These are phyloP conservation scores for Exsudoporus frostii DNA, from an alignment of 768 basidiomycete genomes.

Conservation along the genomic window DNA sequence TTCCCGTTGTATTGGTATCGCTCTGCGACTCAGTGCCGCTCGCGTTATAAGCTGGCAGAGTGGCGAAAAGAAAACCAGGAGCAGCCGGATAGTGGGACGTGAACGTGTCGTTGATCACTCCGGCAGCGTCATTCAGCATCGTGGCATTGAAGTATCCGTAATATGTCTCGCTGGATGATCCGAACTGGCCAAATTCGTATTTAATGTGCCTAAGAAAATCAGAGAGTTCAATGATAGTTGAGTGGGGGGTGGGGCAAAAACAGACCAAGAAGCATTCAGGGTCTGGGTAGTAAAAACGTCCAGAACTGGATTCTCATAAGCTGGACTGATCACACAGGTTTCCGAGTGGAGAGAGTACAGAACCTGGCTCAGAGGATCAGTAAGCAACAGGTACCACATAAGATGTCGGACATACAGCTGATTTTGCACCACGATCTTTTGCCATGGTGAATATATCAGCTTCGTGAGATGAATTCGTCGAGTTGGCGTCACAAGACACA, in stretches of 20 bases:
- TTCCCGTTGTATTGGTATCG: slow-evolving; percentile 18
- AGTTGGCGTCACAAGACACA: slow-evolving; percentile 77
- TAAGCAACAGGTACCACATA: background rate
- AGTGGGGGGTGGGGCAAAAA: slow-evolving; percentile 13
- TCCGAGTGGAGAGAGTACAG: slow-evolving; percentile 72
- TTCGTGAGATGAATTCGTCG: slow-evolving; percentile 56
- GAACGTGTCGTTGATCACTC: slow-evolving; percentile 43
- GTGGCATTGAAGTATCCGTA: slow-evolving; percentile 58
- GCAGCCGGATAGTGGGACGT: slow-evolving; percentile 39
- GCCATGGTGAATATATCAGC: slow-evolving; percentile 83
- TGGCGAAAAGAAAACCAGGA: slow-evolving; percentile 68
- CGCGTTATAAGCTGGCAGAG: slow-evolving; percentile 62
- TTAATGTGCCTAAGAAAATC: slow-evolving; percentile 42
- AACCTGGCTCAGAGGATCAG: slow-evolving; percentile 42
- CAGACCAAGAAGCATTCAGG: slow-evolving; percentile 53
- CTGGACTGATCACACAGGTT: slow-evolving; percentile 72
- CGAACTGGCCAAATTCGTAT: slow-evolving; percentile 60
- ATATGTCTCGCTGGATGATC: slow-evolving; percentile 47
- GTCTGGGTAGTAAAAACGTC: slow-evolving; percentile 76
- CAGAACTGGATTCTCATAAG: slow-evolving; percentile 66
- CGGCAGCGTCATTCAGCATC: slow-evolving; percentile 52
- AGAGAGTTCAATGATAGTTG: background rate
- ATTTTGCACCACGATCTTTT: slow-evolving; percentile 71
- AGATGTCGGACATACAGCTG: slow-evolving; percentile 53
- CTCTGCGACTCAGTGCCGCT: slow-evolving; percentile 34